Base-by-base conservation (phyloP, 805 yeast species). In the Helenozyma rhizophorensis region DNA sequence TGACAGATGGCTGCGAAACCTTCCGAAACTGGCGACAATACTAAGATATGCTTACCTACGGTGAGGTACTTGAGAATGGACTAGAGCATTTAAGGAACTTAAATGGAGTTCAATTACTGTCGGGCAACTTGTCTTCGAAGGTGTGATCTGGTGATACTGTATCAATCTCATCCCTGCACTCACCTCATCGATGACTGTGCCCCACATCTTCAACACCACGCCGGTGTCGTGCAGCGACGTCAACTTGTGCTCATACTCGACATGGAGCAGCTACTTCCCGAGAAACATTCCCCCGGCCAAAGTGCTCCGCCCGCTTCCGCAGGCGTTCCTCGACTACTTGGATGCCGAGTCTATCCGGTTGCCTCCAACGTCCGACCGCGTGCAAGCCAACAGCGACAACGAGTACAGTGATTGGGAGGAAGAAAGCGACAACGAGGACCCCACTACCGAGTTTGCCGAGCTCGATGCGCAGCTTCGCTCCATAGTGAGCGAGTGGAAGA, bases 381-480 rank as follows among this genome's bases (percentile, higher is more conserved):
- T 42, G 11, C 48, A 47, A 11, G 47, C 50, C 14, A 76, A 50
- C 34, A 62, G 79, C 32, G 80, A 78, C 40, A 77, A 77, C 39
- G 87, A 80, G 21, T 83, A 83, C 51, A 77, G 86, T 41, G 88
- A 80, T 42, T 81, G 90, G 84, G 83, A 79, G 23, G 77, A 68
- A 1, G 72, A 61, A 3, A 65, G 56, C 2, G 33, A 23, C 7
- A 40, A 29, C 5, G 25, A 31, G 9, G 60, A 56, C 8, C 46
- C 45, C 6, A 36, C 32, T 9, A 39, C 37, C 6, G 25, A 36
- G 16, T 87, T 88, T 45, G 65, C 65, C 8, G 80, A 74, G 1
- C 62, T 88, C 14, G 94, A 89, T 50, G 46, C 61, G 0, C 47
- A 65, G 26, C 65, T 90, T 12, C 60, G 61, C 22, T 37, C 46